phyloP scores from a whole-genome alignment of 1,284 basidiomycete species.

The Melanopsichium pennsylvanicum region DNA sequence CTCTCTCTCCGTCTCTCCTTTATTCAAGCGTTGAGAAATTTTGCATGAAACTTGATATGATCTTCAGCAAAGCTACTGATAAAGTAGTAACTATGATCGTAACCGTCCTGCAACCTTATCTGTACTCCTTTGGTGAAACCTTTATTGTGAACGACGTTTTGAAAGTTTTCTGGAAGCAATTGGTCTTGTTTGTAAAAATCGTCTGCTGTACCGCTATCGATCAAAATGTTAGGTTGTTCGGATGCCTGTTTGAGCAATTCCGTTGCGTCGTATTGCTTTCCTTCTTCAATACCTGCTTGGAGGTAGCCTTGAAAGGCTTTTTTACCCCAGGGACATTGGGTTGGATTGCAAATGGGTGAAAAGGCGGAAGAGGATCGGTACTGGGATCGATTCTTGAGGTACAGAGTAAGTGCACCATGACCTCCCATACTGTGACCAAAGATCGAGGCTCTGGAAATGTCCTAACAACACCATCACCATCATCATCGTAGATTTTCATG shows the following conservation, averaged over 20 bases:
- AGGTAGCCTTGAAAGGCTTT: slow-evolving; percentile 94
- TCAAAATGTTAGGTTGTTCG: slow-evolving; percentile 67
- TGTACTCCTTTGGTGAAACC: slow-evolving; percentile 76
- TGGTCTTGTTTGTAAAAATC: slow-evolving; percentile 86
- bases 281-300: slow-evolving; percentile 75
- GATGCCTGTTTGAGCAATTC: slow-evolving; percentile 76
- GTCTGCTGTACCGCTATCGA: slow-evolving; percentile 75
- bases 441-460: slow-evolving; percentile 51
- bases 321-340: slow-evolving; percentile 85
- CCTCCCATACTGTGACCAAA: slow-evolving; percentile 80
- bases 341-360: slow-evolving; percentile 88
- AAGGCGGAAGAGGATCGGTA: slow-evolving; percentile 94
- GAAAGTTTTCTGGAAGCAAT: slow-evolving; percentile 85
- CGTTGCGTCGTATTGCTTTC: slow-evolving; percentile 83
- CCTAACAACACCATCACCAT: too few relatives aligned
- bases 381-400: slow-evolving; percentile 74
- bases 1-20: not conserved
- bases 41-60: slow-evolving; percentile 62
- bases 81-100: slow-evolving; percentile 77
- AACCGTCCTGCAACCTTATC: slow-evolving; percentile 83
- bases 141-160: slow-evolving; percentile 76
- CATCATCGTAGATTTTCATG: too few relatives aligned
- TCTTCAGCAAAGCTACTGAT: slow-evolving; percentile 74
- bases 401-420: slow-evolving; percentile 90
- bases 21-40: slow-evolving; percentile 49